These are phyloP conservation scores for Gloeostereum incarnatum DNA, from an alignment of 768 basidiomycete species.

Conservation along the genomic window DNA sequence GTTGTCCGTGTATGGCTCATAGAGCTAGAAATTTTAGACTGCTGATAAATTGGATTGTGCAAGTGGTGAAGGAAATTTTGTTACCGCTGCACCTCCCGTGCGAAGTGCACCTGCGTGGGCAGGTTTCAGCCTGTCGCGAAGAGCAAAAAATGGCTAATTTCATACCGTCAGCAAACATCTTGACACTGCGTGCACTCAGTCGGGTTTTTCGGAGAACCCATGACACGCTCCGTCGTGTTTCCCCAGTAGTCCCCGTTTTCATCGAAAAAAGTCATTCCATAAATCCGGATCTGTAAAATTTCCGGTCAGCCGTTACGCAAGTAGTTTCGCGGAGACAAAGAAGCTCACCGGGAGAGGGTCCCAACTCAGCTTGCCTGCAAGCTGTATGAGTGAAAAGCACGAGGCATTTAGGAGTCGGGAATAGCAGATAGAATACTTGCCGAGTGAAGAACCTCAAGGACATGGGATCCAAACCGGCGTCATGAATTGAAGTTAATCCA, in stretches of 20 bases:
- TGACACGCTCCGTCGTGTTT: slow-evolving; percentile 43
- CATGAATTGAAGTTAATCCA: slow-evolving; percentile 81
- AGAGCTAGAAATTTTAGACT: slow-evolving; percentile 45
- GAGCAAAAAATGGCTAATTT: slow-evolving; percentile 3
- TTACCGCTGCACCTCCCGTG: slow-evolving; percentile 85
- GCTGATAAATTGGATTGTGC: background rate
- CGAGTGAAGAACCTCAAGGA: slow-evolving; percentile 70
- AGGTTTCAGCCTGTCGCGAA: slow-evolving; percentile 2
- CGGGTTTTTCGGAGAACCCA: slow-evolving; percentile 51
- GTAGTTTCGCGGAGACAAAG: background rate
- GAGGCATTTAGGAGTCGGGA: slow-evolving; percentile 1
- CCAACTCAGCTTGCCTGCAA: slow-evolving; percentile 49
- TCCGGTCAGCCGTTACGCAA: slow-evolving; percentile 6
- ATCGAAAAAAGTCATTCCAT: slow-evolving; percentile 69
- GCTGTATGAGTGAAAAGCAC: slow-evolving; percentile 8
- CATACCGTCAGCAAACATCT: slow-evolving; percentile 68
- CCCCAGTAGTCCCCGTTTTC: slow-evolving; percentile 69
- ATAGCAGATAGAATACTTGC: slow-evolving; percentile 23
- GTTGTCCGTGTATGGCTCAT: slow-evolving; percentile 78
- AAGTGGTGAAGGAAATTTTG: slow-evolving; percentile 16
- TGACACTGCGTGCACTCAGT: slow-evolving; percentile 66
- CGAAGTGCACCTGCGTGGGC: slow-evolving; percentile 63
- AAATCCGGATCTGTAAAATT: slow-evolving; percentile 54
- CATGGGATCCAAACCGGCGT: slow-evolving; percentile 63
- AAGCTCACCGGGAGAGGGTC: slow-evolving; percentile 50